phyloP scores from a whole-genome alignment of 1,139 yeast genomes.

The Yamadazyma epiphylla region DNA sequence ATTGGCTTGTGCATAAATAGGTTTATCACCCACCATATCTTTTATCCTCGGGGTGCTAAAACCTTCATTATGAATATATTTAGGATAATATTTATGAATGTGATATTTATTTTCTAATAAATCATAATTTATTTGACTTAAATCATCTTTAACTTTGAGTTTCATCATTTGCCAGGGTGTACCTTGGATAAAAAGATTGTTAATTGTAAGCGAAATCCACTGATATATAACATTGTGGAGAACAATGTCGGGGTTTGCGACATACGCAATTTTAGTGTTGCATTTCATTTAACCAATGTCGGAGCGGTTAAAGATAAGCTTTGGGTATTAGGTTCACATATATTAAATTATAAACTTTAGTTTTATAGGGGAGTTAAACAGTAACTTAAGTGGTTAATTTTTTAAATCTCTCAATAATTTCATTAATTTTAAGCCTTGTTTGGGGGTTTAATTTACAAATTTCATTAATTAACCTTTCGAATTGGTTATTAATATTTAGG shows the following conservation, averaged over 20 bases:
- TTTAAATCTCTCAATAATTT: constrained; percentile 7
- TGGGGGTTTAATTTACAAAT: constrained; percentile 21
- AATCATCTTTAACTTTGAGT: constrained; percentile 8
- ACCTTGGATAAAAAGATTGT: too few species aligned
- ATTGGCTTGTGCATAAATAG: constrained; percentile 41
- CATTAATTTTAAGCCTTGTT: constrained; percentile 15
- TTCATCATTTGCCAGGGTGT: too few species aligned
- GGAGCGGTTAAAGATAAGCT: too few species aligned
- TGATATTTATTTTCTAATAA: constrained; percentile 31
- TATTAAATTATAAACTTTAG: too few species aligned
- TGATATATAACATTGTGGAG: too few species aligned
- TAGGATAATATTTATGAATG: constrained; percentile 39
- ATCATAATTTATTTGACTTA: constrained; percentile 27
- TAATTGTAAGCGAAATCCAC: too few species aligned
- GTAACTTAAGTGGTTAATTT: too few species aligned
- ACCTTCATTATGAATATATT: constrained; percentile 36
- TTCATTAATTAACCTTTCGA: constrained; percentile 8
- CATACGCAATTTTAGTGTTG: too few species aligned
- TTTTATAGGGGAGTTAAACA: too few species aligned
- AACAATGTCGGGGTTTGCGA: too few species aligned
- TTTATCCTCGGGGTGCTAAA: constrained; percentile 35
- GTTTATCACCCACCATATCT: constrained; percentile 34
- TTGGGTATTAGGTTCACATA: too few species aligned
- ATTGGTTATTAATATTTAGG: constrained; percentile 15
- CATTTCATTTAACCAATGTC: too few species aligned